Evolutionary conservation across 1,139 yeast genomes (phyloP).

Genomic region (Geotrichum aggregatum): DNA sequence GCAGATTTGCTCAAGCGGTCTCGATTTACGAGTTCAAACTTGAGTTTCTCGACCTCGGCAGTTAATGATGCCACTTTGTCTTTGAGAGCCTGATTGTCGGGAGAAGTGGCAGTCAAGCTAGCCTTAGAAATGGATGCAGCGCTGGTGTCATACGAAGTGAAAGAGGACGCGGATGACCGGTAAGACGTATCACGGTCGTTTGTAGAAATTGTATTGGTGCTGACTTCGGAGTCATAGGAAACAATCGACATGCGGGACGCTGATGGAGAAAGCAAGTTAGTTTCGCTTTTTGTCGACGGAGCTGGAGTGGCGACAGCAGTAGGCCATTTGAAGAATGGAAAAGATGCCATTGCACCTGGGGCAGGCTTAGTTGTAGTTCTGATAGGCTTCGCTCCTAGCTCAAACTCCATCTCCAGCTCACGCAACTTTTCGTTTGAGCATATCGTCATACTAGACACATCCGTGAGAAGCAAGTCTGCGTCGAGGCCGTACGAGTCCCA

Average conservation of each 20-base stretch:
- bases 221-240: conserved; percentile 15
- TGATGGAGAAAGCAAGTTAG: background rate
- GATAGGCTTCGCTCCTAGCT: conserved; percentile 19
- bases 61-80: conserved; percentile 18
- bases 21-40: conserved; percentile 19
- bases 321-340: conserved; percentile 20
- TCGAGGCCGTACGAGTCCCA: conserved; percentile 46
- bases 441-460: conserved; percentile 39
- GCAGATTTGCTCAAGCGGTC: conserved; percentile 12
- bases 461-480: conserved; percentile 50
- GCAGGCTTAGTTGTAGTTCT: conserved; percentile 2
- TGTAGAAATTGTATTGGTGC: conserved; percentile 6
- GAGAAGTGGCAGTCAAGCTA: conserved; percentile 1
- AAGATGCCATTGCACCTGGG: conserved; percentile 4
- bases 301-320: conserved; percentile 9
- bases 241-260: conserved; percentile 16
- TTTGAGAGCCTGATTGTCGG: conserved; percentile 16
- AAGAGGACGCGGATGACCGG: conserved; percentile 18
- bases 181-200: conserved; percentile 8
- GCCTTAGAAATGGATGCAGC: conserved; percentile 6
- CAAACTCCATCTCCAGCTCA: conserved; percentile 31
- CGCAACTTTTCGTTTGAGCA: conserved; percentile 30
- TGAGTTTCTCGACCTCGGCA: conserved; percentile 21
- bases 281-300: conserved; percentile 1
- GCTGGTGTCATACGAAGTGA: conserved; percentile 18